Evolutionary conservation across 768 basidiomycete species (phyloP).

Genomic region (Thelephora aurantiotincta): DNA sequence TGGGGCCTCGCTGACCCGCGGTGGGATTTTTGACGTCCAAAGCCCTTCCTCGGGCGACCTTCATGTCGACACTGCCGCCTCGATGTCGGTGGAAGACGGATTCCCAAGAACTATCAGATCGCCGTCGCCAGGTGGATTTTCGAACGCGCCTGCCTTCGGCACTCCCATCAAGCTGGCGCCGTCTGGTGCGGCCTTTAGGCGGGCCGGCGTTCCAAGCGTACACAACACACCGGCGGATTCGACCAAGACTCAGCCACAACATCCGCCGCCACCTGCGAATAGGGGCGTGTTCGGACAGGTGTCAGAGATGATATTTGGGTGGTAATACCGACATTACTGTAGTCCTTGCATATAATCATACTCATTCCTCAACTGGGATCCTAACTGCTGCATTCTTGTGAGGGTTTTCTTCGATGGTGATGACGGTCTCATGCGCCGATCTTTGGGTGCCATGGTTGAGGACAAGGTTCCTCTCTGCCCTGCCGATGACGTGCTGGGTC

Average conservation of each 20-base stretch:
- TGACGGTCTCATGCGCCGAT: too few relatives aligned
- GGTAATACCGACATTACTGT: constrained; percentile 27
- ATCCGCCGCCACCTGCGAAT: constrained; percentile 20
- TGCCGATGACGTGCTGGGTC: too few relatives aligned
- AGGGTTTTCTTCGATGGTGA: too few relatives aligned
- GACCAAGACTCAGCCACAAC: constrained; percentile 10
- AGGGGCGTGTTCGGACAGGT: constrained; percentile 62
- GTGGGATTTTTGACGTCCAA: constrained; percentile 7
- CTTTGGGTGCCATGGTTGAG: too few relatives aligned
- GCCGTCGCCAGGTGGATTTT: background rate
- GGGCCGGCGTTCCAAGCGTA: constrained; percentile 20
- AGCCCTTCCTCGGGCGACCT: constrained; percentile 1
- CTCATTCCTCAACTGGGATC: background rate
- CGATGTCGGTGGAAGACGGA: constrained; percentile 11
- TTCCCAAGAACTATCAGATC: constrained; percentile 8
- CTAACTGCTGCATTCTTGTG: background rate
- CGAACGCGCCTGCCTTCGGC: constrained; percentile 34
- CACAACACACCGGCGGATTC: constrained; percentile 15
- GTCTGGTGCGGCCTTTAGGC: constrained; percentile 58
- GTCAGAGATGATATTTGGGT: constrained; percentile 71
- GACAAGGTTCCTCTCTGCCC: too few relatives aligned
- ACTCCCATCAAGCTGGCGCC: constrained; percentile 65
- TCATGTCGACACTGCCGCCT: background rate
- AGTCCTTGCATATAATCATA: too few relatives aligned
- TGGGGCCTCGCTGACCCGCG: constrained; percentile 18